phyloP scores from a whole-genome alignment of 108 stramenopile species.

The Phaeodactylum tricornutum region DNA sequence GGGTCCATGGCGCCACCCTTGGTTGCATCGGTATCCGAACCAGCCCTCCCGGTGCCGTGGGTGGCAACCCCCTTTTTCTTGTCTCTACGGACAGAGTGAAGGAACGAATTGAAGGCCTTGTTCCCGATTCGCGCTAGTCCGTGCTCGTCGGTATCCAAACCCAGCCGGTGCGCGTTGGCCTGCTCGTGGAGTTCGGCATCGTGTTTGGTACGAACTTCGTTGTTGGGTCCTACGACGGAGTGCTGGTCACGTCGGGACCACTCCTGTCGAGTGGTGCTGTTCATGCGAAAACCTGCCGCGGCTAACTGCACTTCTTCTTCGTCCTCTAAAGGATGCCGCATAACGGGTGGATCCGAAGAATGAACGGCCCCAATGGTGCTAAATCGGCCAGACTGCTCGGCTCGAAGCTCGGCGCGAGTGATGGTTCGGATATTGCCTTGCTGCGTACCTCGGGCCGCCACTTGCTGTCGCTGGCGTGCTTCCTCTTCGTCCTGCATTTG shows the following conservation, averaged over 20 bases:
- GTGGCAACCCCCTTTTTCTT: constrained; percentile 56
- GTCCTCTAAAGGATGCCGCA: no score
- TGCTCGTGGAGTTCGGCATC: constrained; percentile 43
- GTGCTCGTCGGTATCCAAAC: constrained; percentile 15
- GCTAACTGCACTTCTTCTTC: constrained; percentile 23
- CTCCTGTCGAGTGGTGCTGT: constrained; percentile 12
- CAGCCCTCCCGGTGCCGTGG: constrained; percentile 61
- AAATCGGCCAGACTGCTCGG: constrained; percentile 15
- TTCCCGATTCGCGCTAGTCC: constrained; percentile 21
- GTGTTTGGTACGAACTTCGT: constrained; percentile 69
- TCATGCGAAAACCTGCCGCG: constrained; percentile 49
- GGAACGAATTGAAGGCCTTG: constrained; percentile 51
- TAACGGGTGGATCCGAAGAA: no score
- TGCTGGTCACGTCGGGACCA: constrained; percentile 43
- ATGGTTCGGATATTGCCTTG: constrained; percentile 33
- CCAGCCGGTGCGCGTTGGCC: constrained; percentile 45
- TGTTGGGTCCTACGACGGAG: constrained; percentile 55
- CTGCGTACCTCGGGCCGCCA: background rate
- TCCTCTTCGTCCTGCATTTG: constrained; percentile 43
- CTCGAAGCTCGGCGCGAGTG: constrained; percentile 18
- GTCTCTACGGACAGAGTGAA: constrained; percentile 29
- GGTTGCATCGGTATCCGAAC: constrained; percentile 45
- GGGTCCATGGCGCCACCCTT: constrained; percentile 62
- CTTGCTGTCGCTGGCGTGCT: constrained; percentile 9
- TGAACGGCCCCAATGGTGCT: no score